phyloP scores from a whole-genome alignment of 306 rosid species.

The Pyrus betulifolia region DNA sequence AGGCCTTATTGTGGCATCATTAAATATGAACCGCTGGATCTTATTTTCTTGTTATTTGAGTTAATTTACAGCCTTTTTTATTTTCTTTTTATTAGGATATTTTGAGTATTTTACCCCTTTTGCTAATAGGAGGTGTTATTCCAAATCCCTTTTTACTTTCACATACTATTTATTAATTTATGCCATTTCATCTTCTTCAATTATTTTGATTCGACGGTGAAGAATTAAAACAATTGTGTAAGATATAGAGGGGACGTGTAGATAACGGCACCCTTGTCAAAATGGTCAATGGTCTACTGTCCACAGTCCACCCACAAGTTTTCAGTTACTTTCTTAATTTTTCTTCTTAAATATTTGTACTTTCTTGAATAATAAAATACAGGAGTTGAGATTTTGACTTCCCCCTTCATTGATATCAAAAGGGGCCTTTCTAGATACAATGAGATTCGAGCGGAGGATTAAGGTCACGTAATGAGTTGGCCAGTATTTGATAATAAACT shows the following conservation, averaged over 20 bases:
- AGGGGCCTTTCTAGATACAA: too few relatives aligned
- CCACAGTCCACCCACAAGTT: background rate
- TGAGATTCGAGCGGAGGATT: too few relatives aligned
- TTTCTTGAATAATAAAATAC: background rate
- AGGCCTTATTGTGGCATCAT: slow-evolving; percentile 36
- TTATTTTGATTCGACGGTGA: fast-evolving
- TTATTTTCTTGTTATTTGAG: background rate
- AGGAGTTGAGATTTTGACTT: background rate
- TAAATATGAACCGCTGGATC: slow-evolving; percentile 4
- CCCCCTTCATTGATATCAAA: background rate
- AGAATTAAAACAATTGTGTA: fast-evolving
- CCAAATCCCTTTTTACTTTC: too few relatives aligned
- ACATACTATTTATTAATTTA: too few relatives aligned
- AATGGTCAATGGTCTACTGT: background rate
- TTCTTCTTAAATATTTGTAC: background rate
- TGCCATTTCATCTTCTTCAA: fast-evolving
- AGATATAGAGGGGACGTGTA: too few relatives aligned
- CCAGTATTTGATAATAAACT: too few relatives aligned
- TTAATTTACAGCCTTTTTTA: background rate
- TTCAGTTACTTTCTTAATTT: background rate
- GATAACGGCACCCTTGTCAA: background rate
- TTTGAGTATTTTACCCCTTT: background rate
- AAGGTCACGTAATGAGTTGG: too few relatives aligned
- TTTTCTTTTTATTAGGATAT: background rate
- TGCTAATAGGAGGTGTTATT: background rate